Percentiles rank a stretch among this genome's conserved stretches.
phyloP scores from a whole-genome alignment of 2,329 filamentous ascomycete species.

The Cucurbitaria berberidis region DNA sequence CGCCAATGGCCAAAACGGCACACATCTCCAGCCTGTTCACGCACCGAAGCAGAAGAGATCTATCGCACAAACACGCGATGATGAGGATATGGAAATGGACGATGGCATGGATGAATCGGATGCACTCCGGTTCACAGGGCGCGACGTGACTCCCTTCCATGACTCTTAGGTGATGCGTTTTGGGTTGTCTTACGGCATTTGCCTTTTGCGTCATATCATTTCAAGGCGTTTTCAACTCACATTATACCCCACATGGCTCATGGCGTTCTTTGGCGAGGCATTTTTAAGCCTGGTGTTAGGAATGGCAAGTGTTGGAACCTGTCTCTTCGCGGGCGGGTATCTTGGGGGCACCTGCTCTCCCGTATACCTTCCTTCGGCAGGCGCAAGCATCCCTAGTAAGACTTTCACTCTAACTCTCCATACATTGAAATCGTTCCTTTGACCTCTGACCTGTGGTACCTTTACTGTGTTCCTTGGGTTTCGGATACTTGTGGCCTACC shows the following conservation, averaged over 20 bases:
- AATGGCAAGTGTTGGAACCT: not conserved
- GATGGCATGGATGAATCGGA: conserved; percentile 35
- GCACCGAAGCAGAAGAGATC: conserved; percentile 31
- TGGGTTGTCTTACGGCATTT: not conserved
- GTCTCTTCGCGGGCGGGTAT: not conserved
- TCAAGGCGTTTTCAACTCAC: conserved; percentile 11
- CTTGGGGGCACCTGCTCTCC: not conserved
- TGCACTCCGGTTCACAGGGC: conserved; percentile 37
- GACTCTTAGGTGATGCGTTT: conserved; percentile 1
- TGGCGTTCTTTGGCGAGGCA: conserved; percentile 9
- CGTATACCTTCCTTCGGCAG: not conserved
- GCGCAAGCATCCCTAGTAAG: not conserved
- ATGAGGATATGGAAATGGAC: conserved; percentile 45
- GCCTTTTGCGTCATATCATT: conserved; percentile 2
- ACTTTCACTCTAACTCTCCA: not conserved
- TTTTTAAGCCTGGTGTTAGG: too few relatives aligned
- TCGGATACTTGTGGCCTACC: not conserved
- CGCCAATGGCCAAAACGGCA: conserved; percentile 4
- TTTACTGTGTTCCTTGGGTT: not conserved
- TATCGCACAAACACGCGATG: conserved; percentile 33
- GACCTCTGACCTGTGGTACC: not conserved
- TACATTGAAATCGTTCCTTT: not conserved
- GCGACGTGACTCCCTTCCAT: conserved; percentile 16
- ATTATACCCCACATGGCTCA: conserved; percentile 28
- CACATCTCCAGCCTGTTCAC: conserved; percentile 3